Evolutionary conservation across 305 asterid genomes (phyloP).

Genomic region (Solanum chacoense): DNA sequence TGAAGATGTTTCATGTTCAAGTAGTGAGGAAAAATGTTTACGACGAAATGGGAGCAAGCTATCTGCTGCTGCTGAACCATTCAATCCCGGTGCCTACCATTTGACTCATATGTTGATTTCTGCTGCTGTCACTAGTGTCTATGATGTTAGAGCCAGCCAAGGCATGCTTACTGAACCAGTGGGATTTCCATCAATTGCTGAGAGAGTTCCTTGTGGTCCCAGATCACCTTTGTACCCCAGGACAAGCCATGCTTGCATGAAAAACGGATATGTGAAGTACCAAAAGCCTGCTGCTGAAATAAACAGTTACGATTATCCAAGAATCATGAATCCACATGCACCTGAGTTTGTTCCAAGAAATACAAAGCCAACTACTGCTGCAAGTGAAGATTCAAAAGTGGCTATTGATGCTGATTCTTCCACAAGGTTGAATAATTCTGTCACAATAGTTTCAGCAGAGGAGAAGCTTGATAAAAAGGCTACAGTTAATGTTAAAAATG

Average conservation of each 20-base stretch:
- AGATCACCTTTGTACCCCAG: constrained; percentile 80
- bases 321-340: constrained; percentile 92
- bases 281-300: constrained; percentile 43
- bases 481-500: constrained; percentile 26
- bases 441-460: constrained; percentile 22
- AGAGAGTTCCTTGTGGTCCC: constrained; percentile 96
- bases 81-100: constrained; percentile 69
- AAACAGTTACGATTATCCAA: constrained; percentile 27
- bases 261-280: constrained; percentile 51
- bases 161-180: constrained; percentile 50
- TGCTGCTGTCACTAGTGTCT: constrained; percentile 44
- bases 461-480: constrained; percentile 40
- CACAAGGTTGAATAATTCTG: constrained; percentile 27
- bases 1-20: constrained; percentile 34
- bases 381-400: constrained; percentile 39
- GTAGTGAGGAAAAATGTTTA: constrained; percentile 40
- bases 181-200: constrained; percentile 74
- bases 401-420: constrained; percentile 31
- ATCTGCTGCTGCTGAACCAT: constrained; percentile 95
- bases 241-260: constrained; percentile 40
- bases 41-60: constrained; percentile 86
- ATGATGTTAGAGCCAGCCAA: constrained; percentile 57
- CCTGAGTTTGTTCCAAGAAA: constrained; percentile 85
- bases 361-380: constrained; percentile 41
- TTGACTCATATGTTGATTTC: constrained; percentile 33